Evolutionary conservation across 805 yeast species (phyloP), one percentile per base, ranked within the genome.

Genomic region (Candida berthetii): DNA sequence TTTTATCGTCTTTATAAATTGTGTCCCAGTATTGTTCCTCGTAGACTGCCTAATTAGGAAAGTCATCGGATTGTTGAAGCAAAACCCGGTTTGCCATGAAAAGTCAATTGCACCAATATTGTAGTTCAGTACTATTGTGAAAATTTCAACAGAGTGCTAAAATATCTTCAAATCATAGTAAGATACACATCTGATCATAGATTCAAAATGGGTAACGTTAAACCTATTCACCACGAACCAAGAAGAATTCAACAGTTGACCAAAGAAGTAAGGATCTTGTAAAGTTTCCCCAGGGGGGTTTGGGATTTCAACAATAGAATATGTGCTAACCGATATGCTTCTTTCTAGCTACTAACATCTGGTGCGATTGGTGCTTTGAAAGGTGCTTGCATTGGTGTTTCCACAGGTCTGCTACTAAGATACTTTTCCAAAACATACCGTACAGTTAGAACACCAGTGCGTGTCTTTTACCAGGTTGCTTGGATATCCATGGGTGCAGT

Each of bases 401-500:
- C 66, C 0, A 47, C 65, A 2, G 68, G 58, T 1, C 41, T 66
- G 5, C 36, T 66, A 18, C 42, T 69, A 6, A 51, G 64, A 31
- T 45, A 65, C 32, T 56, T 61, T 16, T 62, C 66, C 3, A 61
- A 65, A 9, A 53, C 61, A 1, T 68, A 62, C 43, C 55, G 65
- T 39, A 55, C 50, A n/a, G 64, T 67, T 6, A 60, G 74, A 47
- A 53, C 53, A 3, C 74, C 62, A 22, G 67, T 68, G 14, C 60
- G 65, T 28, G 68, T 64, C 8, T 65, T 66, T 42, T 70, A 68
- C 44, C 68, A 66, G 41, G 61, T 64, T 24, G 54, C 66, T 1
- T 69, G 72, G 68, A 60, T 66, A 18, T 60, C 68, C 7, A 57
- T 60, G 60, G 67, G 68, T 20, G 62, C 67, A 14, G 71, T 65